Conservation (phyloP, 2,329 filamentous ascomycete genomes). For the Penicillium sp. region DNA sequence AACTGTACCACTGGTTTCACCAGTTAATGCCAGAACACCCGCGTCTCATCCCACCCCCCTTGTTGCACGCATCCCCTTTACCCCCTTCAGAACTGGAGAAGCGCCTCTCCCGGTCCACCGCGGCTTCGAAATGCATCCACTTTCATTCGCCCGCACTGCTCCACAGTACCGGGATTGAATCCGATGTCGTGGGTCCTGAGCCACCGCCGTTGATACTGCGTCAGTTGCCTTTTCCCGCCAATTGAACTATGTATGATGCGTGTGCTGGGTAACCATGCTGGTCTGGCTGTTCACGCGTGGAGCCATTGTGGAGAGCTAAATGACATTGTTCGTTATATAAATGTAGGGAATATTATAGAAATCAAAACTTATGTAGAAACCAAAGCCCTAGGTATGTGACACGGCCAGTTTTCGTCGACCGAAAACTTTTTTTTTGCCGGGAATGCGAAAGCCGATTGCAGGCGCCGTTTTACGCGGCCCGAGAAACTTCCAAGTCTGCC, state of each 20-base stretch:
- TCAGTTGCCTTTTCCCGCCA: background rate
- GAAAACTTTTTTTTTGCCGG: background rate
- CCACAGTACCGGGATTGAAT: conserved; percentile 5
- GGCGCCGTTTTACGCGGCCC: background rate
- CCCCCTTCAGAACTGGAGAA: conserved; percentile 13
- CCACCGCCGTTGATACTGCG: conserved; percentile 1
- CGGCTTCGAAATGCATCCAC: conserved; percentile 20
- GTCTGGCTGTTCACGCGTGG: background rate
- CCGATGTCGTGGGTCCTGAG: conserved; percentile 19
- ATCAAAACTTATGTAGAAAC: background rate
- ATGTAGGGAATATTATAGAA: background rate
- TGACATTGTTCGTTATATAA: background rate
- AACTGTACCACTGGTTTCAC: background rate
- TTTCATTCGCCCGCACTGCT: conserved; percentile 17
- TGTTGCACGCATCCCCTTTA: conserved; percentile 2
- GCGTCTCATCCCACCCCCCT: background rate
- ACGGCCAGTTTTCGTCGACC: background rate
- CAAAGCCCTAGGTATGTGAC: background rate
- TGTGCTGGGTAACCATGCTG: background rate
- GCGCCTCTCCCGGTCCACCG: conserved; percentile 13
- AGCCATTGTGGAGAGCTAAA: background rate
- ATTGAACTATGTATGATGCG: background rate
- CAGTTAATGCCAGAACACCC: background rate
- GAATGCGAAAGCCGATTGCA: background rate
- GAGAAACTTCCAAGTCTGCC: background rate